These are phyloP conservation scores for Scedosporium apiospermum DNA, from an alignment of 2,329 filamentous ascomycete genomes.

Conservation along the genomic window DNA sequence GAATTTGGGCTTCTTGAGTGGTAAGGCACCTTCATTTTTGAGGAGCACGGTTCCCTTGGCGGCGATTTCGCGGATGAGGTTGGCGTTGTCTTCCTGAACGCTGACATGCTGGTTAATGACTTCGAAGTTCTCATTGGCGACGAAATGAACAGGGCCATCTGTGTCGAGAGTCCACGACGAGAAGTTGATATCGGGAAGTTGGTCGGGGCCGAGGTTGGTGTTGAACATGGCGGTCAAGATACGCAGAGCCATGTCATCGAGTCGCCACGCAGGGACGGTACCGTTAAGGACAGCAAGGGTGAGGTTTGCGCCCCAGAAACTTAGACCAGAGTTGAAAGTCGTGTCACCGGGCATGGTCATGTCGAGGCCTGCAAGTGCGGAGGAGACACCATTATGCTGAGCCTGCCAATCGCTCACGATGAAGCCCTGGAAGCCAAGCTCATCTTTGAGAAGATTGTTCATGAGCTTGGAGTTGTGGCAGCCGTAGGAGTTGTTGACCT, in stretches of 20 bases:
- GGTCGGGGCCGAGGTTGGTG: slow-evolving; percentile 43
- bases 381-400: slow-evolving; percentile 59
- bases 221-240: slow-evolving; percentile 67
- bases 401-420: slow-evolving; percentile 75
- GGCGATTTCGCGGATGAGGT: slow-evolving; percentile 65
- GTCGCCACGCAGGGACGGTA: slow-evolving; percentile 73
- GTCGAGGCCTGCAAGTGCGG: slow-evolving; percentile 65
- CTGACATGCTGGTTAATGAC: slow-evolving; percentile 75
- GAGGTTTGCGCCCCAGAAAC: slow-evolving; percentile 79
- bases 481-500: slow-evolving; percentile 69
- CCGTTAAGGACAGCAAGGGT: slow-evolving; percentile 84
- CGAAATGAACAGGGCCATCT: slow-evolving; percentile 57
- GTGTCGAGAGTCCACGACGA: slow-evolving; percentile 78
- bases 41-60: slow-evolving; percentile 78
- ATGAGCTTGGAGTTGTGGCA: slow-evolving; percentile 72
- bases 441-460: slow-evolving; percentile 68
- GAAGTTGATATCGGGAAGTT: slow-evolving; percentile 61
- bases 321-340: slow-evolving; percentile 59
- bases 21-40: slow-evolving; percentile 72
- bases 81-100: slow-evolving; percentile 66
- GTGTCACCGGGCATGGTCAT: slow-evolving; percentile 89
- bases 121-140: slow-evolving; percentile 50
- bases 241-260: slow-evolving; percentile 88
- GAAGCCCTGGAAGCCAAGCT: slow-evolving; percentile 74
- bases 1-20: slow-evolving; percentile 69